Evolutionary conservation across 164 flowering plant genomes (phyloP).

Genomic region (Chimonanthus salicifolius): DNA sequence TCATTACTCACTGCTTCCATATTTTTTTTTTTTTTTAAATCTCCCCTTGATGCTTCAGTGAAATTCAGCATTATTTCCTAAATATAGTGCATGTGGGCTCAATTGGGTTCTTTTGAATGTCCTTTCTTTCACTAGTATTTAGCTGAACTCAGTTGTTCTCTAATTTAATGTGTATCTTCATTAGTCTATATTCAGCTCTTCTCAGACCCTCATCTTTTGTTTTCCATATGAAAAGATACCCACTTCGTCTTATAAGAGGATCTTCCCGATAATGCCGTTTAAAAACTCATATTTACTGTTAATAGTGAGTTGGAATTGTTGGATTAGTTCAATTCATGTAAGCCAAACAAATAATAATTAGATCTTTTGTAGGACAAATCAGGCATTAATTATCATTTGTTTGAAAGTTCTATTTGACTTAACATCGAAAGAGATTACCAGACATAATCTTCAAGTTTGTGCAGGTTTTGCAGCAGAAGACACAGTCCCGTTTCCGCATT

Average conservation of each 20-base stretch:
- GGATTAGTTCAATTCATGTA: too few relatives aligned
- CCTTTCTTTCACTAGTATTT: not conserved
- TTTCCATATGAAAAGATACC: too few relatives aligned
- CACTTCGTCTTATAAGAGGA: too few relatives aligned
- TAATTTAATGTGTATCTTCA: not conserved
- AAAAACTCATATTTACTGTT: too few relatives aligned
- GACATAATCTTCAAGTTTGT: constrained; percentile 5
- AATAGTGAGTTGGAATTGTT: too few relatives aligned
- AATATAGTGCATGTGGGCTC: not conserved
- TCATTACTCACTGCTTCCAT: not conserved
- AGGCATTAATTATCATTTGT: not conserved
- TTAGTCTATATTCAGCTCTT: not conserved
- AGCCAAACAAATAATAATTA: too few relatives aligned
- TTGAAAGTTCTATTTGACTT: not conserved
- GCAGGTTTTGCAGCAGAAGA: constrained; percentile 21
- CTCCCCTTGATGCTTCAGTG: not conserved
- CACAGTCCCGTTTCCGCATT: constrained; percentile 1
- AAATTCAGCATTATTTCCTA: not conserved
- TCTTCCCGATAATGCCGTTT: too few relatives aligned
- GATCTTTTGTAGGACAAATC: not conserved
- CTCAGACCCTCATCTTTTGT: not conserved
- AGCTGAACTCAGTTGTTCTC: not conserved
- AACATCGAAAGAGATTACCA: not conserved
- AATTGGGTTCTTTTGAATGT: not conserved
- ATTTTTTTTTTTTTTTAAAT: too few relatives aligned